These are phyloP conservation scores for Yamadazyma sp. DNA, from an alignment of 805 yeast species.

Conservation along the genomic window DNA sequence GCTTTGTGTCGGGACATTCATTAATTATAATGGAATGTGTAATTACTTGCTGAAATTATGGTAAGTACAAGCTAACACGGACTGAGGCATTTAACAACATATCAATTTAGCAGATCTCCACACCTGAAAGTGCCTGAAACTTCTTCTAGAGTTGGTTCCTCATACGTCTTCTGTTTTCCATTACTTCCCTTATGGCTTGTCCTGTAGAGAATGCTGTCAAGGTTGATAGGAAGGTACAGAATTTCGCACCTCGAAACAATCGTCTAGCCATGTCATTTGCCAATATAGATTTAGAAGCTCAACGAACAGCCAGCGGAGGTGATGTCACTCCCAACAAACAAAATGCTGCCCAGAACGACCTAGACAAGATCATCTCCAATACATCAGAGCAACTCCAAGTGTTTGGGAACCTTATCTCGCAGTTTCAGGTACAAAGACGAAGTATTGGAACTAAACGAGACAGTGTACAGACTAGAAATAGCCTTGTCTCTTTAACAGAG, in stretches of 20 bases:
- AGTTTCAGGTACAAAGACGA: constrained; percentile 47
- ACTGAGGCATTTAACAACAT: too few relatives aligned
- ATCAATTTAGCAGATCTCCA: too few relatives aligned
- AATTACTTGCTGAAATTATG: too few relatives aligned
- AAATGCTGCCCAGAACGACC: constrained; percentile 20
- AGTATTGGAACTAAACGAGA: constrained; percentile 58
- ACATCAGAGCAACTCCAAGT: constrained; percentile 43
- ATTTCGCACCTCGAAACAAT: not conserved
- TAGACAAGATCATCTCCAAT: constrained; percentile 33
- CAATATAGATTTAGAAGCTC: constrained; percentile 51
- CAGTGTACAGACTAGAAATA: constrained; percentile 30
- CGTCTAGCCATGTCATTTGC: constrained; percentile 50
- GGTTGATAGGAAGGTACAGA: not conserved
- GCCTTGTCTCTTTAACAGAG: constrained; percentile 31
- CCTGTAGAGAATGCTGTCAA: too few relatives aligned
- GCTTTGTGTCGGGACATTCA: too few relatives aligned
- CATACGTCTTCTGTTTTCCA: too few relatives aligned
- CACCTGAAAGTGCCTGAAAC: too few relatives aligned
- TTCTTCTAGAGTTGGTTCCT: too few relatives aligned
- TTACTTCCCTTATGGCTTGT: not conserved
- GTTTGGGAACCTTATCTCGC: constrained; percentile 50
- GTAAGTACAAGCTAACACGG: too few relatives aligned
- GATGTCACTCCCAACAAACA: constrained; percentile 7
- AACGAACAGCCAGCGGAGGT: constrained; percentile 21
- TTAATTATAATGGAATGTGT: too few relatives aligned